phyloP scores from a whole-genome alignment of 2,329 filamentous ascomycete genomes.

The Berkeleyomyces rouxiae region DNA sequence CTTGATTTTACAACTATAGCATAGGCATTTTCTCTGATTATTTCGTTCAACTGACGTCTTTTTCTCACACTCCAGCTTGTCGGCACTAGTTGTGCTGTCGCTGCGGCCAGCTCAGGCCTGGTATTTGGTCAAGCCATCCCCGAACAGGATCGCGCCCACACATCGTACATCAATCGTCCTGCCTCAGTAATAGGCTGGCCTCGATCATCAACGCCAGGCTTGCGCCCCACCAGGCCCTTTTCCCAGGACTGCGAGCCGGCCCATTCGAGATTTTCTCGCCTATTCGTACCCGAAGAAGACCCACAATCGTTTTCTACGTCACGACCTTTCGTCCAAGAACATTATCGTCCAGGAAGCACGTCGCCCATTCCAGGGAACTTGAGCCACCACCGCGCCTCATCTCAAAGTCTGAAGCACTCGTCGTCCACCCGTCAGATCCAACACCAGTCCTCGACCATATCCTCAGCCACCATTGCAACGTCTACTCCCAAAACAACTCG shows the following conservation, averaged over 20 bases:
- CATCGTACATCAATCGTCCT: conserved; percentile 8
- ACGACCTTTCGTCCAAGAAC: neutral
- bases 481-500: conserved; percentile 9
- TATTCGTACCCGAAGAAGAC: conserved; percentile 4
- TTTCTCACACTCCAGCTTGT: conserved; percentile 30
- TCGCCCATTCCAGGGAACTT: neutral
- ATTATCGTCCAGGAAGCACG: neutral
- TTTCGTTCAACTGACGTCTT: neutral
- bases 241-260: conserved; percentile 11
- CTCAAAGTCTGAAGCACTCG: conserved; percentile 9
- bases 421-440: conserved; percentile 10
- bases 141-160: conserved; percentile 17
- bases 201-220: conserved; percentile 2
- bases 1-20: too few species aligned
- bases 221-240: conserved; percentile 7
- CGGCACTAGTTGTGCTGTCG: conserved; percentile 44
- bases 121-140: conserved; percentile 37
- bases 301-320: neutral
- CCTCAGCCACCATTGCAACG: conserved; percentile 13
- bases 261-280: conserved; percentile 5
- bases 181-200: conserved; percentile 3
- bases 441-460: conserved; percentile 15
- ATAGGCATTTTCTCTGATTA: neutral
- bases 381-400: conserved; percentile 5
- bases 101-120: conserved; percentile 41